Base-by-base conservation (phyloP, 208 protist species). In the Trypanosoma theileri region DNA sequence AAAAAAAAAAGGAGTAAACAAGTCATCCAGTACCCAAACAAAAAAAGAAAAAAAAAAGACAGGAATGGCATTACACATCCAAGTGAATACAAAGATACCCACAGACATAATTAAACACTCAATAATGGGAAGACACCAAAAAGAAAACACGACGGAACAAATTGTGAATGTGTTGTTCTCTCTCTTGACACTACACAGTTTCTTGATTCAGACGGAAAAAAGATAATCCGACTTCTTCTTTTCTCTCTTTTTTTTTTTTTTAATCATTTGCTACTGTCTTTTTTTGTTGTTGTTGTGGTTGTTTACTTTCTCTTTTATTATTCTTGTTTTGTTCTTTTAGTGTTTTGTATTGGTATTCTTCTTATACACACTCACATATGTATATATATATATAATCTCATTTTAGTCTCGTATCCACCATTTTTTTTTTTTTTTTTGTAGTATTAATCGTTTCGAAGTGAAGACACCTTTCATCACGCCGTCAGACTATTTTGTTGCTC, bases 201-300 rank as follows among this genome's bases (percentile, higher is more conserved):
- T 35, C 28, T 35, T 35, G 28, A 35, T 35, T 35, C 28, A 35
- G 28, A 35, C 28, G 28, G 28, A 35, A 35, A 35, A 35, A 35
- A 35, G 28, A 6, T 31, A 26, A 53, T 41, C 24, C 3, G 17
- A 17, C 44, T 19, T 19, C 26, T 63, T 60, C 54, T 21, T 69
- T 48, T 52, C 26, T 64, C 41, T 21, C 12, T 61, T 68, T 21
- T 59, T 69, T 55, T 63, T 75, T 53, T 69, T 55, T 63, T 75
- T 53, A 17, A 21, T 59, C n/a, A 28, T 57, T 54, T 24, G 19
- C n/a, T 71, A 19, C 19, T 58, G 51, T 53, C 52, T 67, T 53
- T 41, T 53, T 54, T 31, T 40, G 19, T n/a, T n/a, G n/a, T n/a
- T n/a, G n/a, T n/a, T n/a, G n/a, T n/a, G n/a, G n/a, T n/a, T n/a